A percentile compares a stretch with the other conserved stretches of the same genome.
Conservation (phyloP, 2,329 filamentous ascomycete genomes). For the Anthostomella pinea region DNA sequence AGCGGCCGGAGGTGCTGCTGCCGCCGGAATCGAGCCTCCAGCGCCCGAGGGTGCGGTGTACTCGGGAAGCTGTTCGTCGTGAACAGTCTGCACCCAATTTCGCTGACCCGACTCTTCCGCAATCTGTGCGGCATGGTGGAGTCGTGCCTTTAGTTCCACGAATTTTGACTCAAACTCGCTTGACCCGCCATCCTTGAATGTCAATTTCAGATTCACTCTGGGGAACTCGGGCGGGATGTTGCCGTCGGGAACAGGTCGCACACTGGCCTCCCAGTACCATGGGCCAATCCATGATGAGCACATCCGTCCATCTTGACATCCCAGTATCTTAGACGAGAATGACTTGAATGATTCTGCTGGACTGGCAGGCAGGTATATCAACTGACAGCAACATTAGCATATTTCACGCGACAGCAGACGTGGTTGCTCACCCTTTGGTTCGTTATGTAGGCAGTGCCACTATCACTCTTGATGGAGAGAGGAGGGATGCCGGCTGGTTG, state of each 20-base stretch:
- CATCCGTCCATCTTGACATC: slow-evolving; percentile 81
- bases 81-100: slow-evolving; percentile 53
- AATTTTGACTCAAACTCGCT: slow-evolving; percentile 85
- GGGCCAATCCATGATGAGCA: slow-evolving; percentile 89
- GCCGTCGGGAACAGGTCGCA: slow-evolving; percentile 79
- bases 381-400: slow-evolving; percentile 43
- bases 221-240: slow-evolving; percentile 73
- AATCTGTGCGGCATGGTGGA: slow-evolving; percentile 77
- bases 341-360: slow-evolving; percentile 72
- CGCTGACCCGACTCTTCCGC: slow-evolving; percentile 64
- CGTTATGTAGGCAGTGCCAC: slow-evolving; percentile 75
- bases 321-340: slow-evolving; percentile 84
- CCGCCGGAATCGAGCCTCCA: slow-evolving; percentile 12
- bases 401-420: slow-evolving; percentile 5
- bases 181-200: slow-evolving; percentile 93
- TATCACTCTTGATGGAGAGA: slow-evolving; percentile 69
- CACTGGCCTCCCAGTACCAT: slow-evolving; percentile 81
- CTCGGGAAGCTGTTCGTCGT: slow-evolving; percentile 83
- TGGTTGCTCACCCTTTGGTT: slow-evolving; percentile 70
- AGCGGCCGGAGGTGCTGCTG: slow-evolving; percentile 14
- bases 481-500: slow-evolving; percentile 61
- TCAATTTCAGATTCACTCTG: slow-evolving; percentile 76
- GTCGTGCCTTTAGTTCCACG: slow-evolving; percentile 77
- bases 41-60: slow-evolving; percentile 65
- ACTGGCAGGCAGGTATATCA: slow-evolving; percentile 80